Evolutionary conservation across 164 flowering plant species (phyloP).

Genomic region (Aristolochia fimbriata): DNA sequence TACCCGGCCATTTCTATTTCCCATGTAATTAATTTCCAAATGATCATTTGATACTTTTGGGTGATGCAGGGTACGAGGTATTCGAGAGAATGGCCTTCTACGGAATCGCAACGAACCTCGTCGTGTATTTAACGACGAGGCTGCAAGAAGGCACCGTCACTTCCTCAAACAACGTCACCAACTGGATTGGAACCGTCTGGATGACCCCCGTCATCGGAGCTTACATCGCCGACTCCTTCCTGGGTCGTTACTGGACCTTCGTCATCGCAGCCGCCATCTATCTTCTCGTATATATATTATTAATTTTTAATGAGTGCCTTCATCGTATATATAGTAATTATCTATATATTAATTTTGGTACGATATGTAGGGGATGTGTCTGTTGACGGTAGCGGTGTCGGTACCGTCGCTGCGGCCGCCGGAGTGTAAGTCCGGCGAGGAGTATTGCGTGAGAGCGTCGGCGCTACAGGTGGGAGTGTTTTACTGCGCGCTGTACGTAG

Average conservation of each 20-base stretch:
- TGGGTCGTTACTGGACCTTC: conserved; percentile 23
- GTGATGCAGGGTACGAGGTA: conserved; percentile 18
- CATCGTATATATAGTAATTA: no score
- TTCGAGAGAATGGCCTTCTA: conserved; percentile 29
- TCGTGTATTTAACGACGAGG: conserved; percentile 19
- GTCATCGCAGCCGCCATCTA: conserved; percentile 19
- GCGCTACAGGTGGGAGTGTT: conserved; percentile 15
- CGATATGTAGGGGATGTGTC: conserved; percentile 20
- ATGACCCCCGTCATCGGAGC: conserved; percentile 24
- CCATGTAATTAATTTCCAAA: no score
- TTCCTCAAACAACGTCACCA: conserved; percentile 27
- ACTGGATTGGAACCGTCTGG: conserved; percentile 26
- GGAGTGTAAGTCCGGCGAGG: not conserved
- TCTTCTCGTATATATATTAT: conserved; percentile 9
- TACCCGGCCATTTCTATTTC: no score
- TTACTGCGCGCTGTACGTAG: conserved; percentile 14
- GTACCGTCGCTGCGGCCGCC: conserved; percentile 14
- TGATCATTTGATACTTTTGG: no score
- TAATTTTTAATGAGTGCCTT: no score
- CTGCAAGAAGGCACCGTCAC: conserved; percentile 24
- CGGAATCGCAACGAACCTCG: conserved; percentile 24
- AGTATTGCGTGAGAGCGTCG: conserved; percentile 8
- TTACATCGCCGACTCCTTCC: conserved; percentile 20
- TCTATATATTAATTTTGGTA: no score
- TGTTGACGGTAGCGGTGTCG: conserved; percentile 17